Base-by-base conservation (phyloP, 192 early-diverging fungal species). In the Phlyctochytrium arcticum region DNA sequence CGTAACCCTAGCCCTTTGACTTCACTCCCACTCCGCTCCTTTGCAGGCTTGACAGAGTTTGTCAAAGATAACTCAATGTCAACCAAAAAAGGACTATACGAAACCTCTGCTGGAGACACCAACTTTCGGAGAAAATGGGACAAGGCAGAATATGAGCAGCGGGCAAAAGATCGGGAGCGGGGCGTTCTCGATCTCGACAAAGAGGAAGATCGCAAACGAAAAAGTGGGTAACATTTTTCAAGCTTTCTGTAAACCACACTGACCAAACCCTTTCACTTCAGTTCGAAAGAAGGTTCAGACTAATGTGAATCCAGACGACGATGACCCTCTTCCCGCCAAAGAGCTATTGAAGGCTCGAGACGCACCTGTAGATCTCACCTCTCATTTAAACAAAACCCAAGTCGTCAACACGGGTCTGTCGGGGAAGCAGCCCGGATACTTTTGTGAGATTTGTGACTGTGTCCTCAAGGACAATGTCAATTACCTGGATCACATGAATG, bases 401-500 rank as follows among this genome's bases (percentile, higher is more conserved):
- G 83, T 96, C 17, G 90, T 96, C 3, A 81, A 89, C 53, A 73
- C 78, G 5, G 65, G 71, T 4, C 70, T 74, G 10, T 80, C 77
- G 1, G 65, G 81, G 36, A 80, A 82, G 48, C 89, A 91, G 66
- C 90, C 95, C 4, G 96, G 96, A 19, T 98, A 91, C 70, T 92
- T 91, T 61, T 98, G 96, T 74, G 85, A 90, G 68, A 78, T 81
- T 2, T 96, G 96, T 62, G 91, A 96, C 57, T 85, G 87, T 54
- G 86, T 86, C 4, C 80, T 93, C 54, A 94, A 94, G 62, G 95
- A 98, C 77, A 94, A 89, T 63, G 76, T 89, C 39, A 90, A 84
- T 44, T 98, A 88, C 53, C 75, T 96, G 58, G 94, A 95, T 69
- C 94, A 98, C 58, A 88, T 92, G 53, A 98, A 96, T 71, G 90